Evolutionary conservation across 176 grass and related monocot genomes (phyloP).

Genomic region (Carex scoparia): DNA sequence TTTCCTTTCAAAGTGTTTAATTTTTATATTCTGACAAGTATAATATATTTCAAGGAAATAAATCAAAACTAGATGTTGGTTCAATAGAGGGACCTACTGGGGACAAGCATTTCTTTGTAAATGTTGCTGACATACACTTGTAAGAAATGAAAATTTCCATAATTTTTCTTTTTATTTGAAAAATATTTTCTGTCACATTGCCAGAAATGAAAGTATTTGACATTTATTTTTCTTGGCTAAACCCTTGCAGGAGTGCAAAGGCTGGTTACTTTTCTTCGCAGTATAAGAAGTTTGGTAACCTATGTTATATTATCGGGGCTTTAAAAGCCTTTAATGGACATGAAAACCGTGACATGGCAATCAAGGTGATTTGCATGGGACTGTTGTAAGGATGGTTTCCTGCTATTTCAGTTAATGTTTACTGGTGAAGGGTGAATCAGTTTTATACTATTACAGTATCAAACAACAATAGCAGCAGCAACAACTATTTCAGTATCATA

Average conservation of each 20-base stretch:
- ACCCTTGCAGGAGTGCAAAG: constrained; percentile 73
- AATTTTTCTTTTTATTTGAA: constrained; percentile 19
- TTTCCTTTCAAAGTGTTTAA: background rate
- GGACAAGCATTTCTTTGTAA: constrained; percentile 78
- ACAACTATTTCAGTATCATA: background rate
- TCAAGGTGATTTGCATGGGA: constrained; percentile 54
- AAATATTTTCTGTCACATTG: background rate
- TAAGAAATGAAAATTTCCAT: constrained; percentile 35
- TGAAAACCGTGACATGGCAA: constrained; percentile 64
- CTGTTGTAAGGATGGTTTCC: background rate
- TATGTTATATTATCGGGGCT: constrained; percentile 86
- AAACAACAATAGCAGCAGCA: background rate
- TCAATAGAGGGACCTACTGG: constrained; percentile 47
- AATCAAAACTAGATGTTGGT: constrained; percentile 88
- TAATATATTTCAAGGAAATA: constrained; percentile 46
- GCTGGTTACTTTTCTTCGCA: constrained; percentile 90
- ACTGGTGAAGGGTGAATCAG: background rate
- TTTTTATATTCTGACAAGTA: constrained; percentile 18
- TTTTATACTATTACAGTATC: background rate
- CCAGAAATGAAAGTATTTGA: background rate
- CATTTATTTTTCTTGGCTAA: constrained; percentile 14
- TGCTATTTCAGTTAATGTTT: constrained; percentile 4
- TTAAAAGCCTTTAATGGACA: constrained; percentile 82
- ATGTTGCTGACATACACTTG: constrained; percentile 96
- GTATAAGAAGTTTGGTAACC: constrained; percentile 88